Base-by-base conservation (phyloP, 1,284 basidiomycete genomes). In the Inonotus obliquus region DNA sequence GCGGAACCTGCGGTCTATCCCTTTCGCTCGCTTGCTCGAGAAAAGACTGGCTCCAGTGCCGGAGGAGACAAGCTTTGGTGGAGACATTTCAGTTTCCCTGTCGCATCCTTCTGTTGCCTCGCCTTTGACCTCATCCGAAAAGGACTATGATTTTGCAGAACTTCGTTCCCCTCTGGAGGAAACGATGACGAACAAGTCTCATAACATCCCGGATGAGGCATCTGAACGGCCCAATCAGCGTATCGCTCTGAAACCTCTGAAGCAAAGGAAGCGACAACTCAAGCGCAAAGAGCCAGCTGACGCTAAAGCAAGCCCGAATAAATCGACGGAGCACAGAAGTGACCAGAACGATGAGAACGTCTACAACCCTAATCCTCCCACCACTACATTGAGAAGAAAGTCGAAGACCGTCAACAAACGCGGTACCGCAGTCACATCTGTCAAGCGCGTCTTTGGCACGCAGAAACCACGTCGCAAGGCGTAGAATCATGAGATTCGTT, bases 31-130 rank as follows among this genome's bases (percentile, higher is more conserved):
- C 37, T 75, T 86, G 29, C 76, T 87, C 57, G 85, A 88, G 68
- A 80, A 83, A 44, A 81, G 82, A 41, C 74, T 91, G 38, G 83
- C 88, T 27, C 79, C 84, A 5, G 87, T 90, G 0, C 80, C 81
- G 1, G 88, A 91, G 70, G 87, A 88, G 71, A 81, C 82, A 27
- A 60, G 67, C 21, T 66, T 66, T n/a, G 56, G 71, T 7, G 65
- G 68, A 9, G 72, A 68, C 14, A 65, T 57, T 41, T 66, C 72
- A 2, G 61, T 62, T 21, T 66, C 69, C 35, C 64, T 65, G 14
- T 17, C 49, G 19, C 63, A 54, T 17, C 27, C 63, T 29, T 39
- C 35, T 32, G 45, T 39, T 44, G 44, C 45, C 21, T n/a, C 14
- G 7, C 10, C 17, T 17, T 37, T 19, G 21, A 29, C 27, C 6